Evolutionary conservation across 1,139 yeast genomes (phyloP), one percentile per base, ranked within the genome.

Genomic region (Suhomyces chickasaworum): DNA sequence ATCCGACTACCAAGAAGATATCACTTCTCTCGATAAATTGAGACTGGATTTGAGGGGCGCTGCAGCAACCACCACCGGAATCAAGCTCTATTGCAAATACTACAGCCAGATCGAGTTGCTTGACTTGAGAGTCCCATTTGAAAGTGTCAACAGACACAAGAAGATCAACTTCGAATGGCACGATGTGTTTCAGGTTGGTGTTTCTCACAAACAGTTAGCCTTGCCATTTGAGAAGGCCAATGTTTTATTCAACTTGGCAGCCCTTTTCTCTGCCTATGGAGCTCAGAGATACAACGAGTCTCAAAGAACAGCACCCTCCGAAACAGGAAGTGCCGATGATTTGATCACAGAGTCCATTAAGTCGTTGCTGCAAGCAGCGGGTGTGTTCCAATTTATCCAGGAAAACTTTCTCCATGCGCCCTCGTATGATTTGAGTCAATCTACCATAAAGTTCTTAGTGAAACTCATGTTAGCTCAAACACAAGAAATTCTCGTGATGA

Each of bases 381-480:
- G 97, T 0, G 77, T 90, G 17, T 86, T 79, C 57, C 77, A 79
- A 52, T 89, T 81, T 55, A 73, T 91, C 30, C 77, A 85, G 41
- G 93, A 88, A 55, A 88, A 87, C 65, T 93, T 93, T 62, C 69
- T 91, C 38, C 95, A 91, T 68, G 95, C 97, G 0, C 97, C 98
- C 0, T 83, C 93, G 6, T 73, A 78, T 3, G 99, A 93, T 63
- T 69, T 91, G 48, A 75, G 80, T 47, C 87, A 86, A 42, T 81
- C 84, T 27, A 83, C 90, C 1, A 81, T 89, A 16, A 76, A 75
- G 42, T 86, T 89, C 41, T 73, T 91, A 46, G 65, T 77, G 13
- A 78, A 77, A 53, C 64, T 91, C 49, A 81, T 84, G 81, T 71
- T 89, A 48, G 95, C 96, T 0, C 97, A 93, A 63, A 88, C 95